Base-by-base conservation (phyloP, 371 early-diverging fungal genomes). In the Mortierella sp. region DNA sequence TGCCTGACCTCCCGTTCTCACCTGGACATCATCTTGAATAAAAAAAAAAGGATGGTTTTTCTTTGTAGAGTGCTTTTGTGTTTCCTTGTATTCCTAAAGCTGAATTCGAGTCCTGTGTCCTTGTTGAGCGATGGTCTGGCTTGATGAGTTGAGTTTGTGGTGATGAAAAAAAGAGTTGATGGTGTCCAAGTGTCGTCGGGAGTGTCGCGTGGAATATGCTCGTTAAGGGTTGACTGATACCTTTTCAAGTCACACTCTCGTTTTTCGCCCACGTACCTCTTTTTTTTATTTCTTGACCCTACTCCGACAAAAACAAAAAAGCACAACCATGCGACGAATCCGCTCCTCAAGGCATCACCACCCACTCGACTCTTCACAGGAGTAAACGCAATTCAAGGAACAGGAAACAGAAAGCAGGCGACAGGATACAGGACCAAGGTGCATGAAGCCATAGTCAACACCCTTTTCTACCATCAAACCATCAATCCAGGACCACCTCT, bases 1-100 rank as follows among this genome's bases (percentile, higher is more conserved):
- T 11, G n/a, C 4, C 37, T 50, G 10, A n/a, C n/a, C n/a, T 52
- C 5, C 29, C 39, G 4, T n/a, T 1, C 14, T 31, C 69, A 80
- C 80, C 80, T 55, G 58, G 80, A 58, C 80, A 80, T 80, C 80
- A 80, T 80, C 74, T 72, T 80, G 74, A 37, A 16, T 47, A n/a
- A 53, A 70, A 3, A 2, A 50, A n/a, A n/a, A n/a, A n/a, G n/a
- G n/a, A n/a, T n/a, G n/a, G n/a, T 26, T 41, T 50, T 63, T 50
- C 31, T 41, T 13, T 41, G n/a, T 29, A 52, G 39, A 29, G 24
- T 37, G 52, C 16, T 39, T 24, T 64, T 48, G 34, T 47, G n/a
- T 39, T 10, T 39, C 5, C 14, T 43, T 31, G 29, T 16, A 29
- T 13, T 13, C 13, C 14, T 53, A 29, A 29, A 53, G 14, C 29